Evolutionary conservation across 2,329 filamentous ascomycete genomes (phyloP).

Genomic region (Cytospora leucostoma): DNA sequence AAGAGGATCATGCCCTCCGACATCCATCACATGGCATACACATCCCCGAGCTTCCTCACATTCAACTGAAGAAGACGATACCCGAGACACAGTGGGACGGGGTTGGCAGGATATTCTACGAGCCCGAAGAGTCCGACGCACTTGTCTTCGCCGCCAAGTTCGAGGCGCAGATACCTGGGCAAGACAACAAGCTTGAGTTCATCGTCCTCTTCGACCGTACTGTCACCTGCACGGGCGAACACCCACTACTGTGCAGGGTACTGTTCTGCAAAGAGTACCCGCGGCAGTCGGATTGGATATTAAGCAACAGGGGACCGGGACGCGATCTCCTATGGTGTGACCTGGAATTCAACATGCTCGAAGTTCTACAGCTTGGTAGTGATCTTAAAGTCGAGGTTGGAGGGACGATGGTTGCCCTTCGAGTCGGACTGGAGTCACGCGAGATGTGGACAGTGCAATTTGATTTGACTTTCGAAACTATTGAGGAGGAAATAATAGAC

Average conservation of each 20-base stretch:
- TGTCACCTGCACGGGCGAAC: not conserved
- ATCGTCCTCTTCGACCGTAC: not conserved
- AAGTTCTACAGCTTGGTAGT: not conserved
- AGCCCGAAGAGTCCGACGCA: not conserved
- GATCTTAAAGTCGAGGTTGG: not conserved
- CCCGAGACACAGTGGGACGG: not conserved
- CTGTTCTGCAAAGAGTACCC: not conserved
- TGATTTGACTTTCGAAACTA: not conserved
- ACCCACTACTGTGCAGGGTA: not conserved
- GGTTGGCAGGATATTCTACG: not conserved
- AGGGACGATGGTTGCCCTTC: not conserved
- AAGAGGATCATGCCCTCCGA: not conserved
- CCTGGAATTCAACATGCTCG: not conserved
- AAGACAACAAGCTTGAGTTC: not conserved
- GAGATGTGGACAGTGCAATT: not conserved
- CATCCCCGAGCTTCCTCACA: not conserved
- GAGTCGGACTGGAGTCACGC: not conserved
- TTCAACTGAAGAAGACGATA: not conserved
- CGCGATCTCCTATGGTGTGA: constrained; percentile 1
- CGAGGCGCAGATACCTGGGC: not conserved
- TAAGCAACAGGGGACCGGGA: not conserved
- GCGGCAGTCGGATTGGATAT: not conserved
- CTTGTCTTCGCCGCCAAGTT: not conserved
- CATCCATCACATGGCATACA: not conserved
- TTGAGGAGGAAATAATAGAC: not conserved